phyloP scores from a whole-genome alignment of 177 flowering plant species.

The Vitis hybrid region DNA sequence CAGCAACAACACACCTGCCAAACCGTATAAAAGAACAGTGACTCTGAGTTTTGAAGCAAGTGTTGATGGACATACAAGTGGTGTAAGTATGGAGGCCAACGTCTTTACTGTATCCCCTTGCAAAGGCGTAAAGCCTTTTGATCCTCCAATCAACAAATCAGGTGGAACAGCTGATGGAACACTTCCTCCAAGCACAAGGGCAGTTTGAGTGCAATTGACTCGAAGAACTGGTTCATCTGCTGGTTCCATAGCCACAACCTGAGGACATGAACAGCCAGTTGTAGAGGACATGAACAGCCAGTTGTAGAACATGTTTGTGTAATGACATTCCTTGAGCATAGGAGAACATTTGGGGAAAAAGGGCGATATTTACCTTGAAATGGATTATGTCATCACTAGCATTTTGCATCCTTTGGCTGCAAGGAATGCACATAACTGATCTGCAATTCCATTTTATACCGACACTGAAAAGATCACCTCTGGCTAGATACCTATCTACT shows the following conservation, averaged over 20 bases:
- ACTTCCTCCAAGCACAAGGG: slow-evolving; percentile 89
- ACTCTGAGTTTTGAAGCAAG: slow-evolving; percentile 84
- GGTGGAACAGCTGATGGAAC: slow-evolving; percentile 80
- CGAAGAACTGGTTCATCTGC: slow-evolving; percentile 64
- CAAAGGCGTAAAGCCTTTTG: slow-evolving; percentile 41
- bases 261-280: slow-evolving; percentile 4
- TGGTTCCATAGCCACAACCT: slow-evolving; percentile 91
- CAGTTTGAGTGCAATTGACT: slow-evolving; percentile 70
- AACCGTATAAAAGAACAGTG: slow-evolving; percentile 67
- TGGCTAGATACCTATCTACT: slow-evolving; percentile 70
- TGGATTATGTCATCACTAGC: slow-evolving; percentile 38
- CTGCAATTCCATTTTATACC: slow-evolving; percentile 78
- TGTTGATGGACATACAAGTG: slow-evolving; percentile 73
- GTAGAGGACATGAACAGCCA: slow-evolving; percentile 11
- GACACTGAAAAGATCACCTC: slow-evolving; percentile 73
- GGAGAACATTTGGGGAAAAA: not conserved
- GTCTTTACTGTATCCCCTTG: slow-evolving; percentile 60
- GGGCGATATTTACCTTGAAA: slow-evolving; percentile 61
- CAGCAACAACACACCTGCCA: slow-evolving; percentile 59
- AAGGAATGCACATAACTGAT: slow-evolving; percentile 64
- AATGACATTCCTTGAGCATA: slow-evolving; percentile 5
- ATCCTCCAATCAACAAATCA: slow-evolving; percentile 38
- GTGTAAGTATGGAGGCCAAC: slow-evolving; percentile 70
- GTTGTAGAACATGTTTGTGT: not conserved
- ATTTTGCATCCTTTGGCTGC: slow-evolving; percentile 40